Conservation (phyloP, 2,329 filamentous ascomycete species). For the Ustulina deusta region DNA sequence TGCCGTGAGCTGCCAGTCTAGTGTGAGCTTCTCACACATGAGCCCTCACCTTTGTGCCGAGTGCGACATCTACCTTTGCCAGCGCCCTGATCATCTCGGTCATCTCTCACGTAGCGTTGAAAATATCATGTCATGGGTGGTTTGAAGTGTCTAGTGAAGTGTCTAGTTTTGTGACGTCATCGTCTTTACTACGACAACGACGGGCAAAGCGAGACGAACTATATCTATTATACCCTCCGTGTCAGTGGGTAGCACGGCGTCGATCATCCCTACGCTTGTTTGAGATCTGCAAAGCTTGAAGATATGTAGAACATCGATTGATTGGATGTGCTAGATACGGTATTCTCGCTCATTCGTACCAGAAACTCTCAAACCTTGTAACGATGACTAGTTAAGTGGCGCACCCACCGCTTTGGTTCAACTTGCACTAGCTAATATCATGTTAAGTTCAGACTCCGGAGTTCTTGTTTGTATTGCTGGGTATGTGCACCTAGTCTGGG, state of each 20-base stretch:
- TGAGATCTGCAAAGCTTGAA: constrained; percentile 14
- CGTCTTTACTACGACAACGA: background rate
- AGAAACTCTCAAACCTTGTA: background rate
- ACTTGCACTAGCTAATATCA: constrained; percentile 11
- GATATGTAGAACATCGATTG: constrained; percentile 1
- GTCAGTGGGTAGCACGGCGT: constrained; percentile 3
- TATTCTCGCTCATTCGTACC: background rate
- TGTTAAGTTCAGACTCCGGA: background rate
- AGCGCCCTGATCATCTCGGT: background rate
- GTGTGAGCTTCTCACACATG: background rate
- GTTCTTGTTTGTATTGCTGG: constrained; percentile 11
- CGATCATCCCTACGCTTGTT: constrained; percentile 17
- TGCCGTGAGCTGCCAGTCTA: background rate
- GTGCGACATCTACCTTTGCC: background rate
- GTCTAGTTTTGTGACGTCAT: constrained; percentile 33
- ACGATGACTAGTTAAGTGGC: background rate
- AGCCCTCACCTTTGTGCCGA: background rate
- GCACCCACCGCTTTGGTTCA: background rate
- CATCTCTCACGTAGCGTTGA: constrained; percentile 3
- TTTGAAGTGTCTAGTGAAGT: too few species aligned
- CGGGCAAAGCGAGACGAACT: background rate
- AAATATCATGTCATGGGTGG: constrained; percentile 33
- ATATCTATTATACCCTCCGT: constrained; percentile 11
- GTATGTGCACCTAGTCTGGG: background rate
- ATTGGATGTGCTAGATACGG: constrained; percentile 8